These are phyloP conservation scores for Ramularia collo-cygni DNA, from an alignment of 2,329 filamentous ascomycete genomes.

Conservation along the genomic window DNA sequence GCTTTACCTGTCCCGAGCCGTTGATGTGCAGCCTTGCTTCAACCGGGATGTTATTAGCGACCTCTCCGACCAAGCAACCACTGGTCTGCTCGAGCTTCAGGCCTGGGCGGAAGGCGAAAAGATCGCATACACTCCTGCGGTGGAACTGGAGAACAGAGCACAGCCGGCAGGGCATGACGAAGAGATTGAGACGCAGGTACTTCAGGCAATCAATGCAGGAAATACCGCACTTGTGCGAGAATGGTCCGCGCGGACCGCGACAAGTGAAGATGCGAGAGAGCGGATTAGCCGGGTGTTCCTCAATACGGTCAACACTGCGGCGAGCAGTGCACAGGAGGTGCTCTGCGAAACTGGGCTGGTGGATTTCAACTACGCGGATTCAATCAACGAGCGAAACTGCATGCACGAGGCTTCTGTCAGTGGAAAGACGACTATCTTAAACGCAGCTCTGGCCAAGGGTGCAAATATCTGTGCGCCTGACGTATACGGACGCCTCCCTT, in stretches of 20 bases:
- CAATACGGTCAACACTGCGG: constrained; percentile 78
- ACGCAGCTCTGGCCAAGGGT: constrained; percentile 64
- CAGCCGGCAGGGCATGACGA: constrained; percentile 64
- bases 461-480: constrained; percentile 77
- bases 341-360: constrained; percentile 76
- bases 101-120: constrained; percentile 97
- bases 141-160: constrained; percentile 28
- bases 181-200: constrained; percentile 79
- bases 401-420: constrained; percentile 96
- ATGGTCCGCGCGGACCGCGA: constrained; percentile 64
- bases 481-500: constrained; percentile 85
- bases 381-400: constrained; percentile 96
- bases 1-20: constrained; percentile 87
- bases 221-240: constrained; percentile 73
- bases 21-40: constrained; percentile 97
- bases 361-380: constrained; percentile 87
- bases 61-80: constrained; percentile 92
- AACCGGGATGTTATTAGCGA: constrained; percentile 96
- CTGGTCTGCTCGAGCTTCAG: constrained; percentile 87
- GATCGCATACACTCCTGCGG: constrained; percentile 55
- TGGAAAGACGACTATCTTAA: constrained; percentile 71
- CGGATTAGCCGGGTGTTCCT: constrained; percentile 86
- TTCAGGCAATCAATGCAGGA: constrained; percentile 79
- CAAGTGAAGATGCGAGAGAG: constrained; percentile 58
- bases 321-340: constrained; percentile 65